Evolutionary conservation across 306 rosid species (phyloP).

Genomic region (Citrullus mucosospermus): DNA sequence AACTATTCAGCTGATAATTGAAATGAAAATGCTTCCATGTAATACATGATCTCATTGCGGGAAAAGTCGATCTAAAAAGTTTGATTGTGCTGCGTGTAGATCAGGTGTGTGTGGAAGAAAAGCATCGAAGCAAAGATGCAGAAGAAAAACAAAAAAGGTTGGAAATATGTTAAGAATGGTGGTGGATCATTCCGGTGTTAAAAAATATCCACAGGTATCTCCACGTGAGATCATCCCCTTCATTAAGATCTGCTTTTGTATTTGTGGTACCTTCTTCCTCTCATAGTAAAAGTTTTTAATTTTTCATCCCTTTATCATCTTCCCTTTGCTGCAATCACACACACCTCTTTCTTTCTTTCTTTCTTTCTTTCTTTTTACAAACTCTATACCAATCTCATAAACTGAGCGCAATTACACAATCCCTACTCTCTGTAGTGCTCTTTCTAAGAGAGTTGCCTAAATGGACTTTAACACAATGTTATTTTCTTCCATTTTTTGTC

Average conservation of each 20-base stretch:
- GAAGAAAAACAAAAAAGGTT: background rate
- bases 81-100: background rate
- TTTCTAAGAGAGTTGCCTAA: background rate
- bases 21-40: background rate
- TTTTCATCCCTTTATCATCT: background rate
- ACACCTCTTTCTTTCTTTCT: background rate
- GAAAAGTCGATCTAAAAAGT: background rate
- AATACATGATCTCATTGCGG: background rate
- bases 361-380: too few species aligned
- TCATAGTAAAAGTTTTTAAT: conserved; percentile 8
- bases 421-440: background rate
- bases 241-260: conserved; percentile 7
- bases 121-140: background rate
- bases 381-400: background rate
- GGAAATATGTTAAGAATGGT: background rate
- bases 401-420: background rate
- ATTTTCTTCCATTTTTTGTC: background rate
- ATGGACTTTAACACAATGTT: background rate
- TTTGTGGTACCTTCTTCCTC: conserved; percentile 4
- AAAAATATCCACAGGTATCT: background rate
- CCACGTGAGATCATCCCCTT: background rate
- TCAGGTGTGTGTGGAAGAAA: conserved; percentile 6
- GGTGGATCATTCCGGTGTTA: background rate
- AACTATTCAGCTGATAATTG: background rate
- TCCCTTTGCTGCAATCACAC: background rate